Conservation (phyloP, 2,329 filamentous ascomycete genomes). For the Orbilia oligospora region DNA sequence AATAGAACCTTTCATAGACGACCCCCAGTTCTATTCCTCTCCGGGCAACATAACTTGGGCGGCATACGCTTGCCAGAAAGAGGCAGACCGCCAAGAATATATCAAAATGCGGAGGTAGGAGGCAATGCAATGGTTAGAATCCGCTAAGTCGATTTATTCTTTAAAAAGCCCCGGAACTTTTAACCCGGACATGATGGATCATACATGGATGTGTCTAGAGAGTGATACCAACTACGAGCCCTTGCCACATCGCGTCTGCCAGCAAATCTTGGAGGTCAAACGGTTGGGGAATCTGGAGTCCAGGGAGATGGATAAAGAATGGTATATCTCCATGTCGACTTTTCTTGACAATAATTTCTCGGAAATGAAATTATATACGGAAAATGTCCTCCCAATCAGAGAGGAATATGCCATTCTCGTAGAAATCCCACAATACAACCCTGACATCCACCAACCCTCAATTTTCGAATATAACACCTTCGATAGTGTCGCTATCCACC, state of each 20-base stretch:
- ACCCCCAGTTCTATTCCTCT: no score
- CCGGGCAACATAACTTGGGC: no score
- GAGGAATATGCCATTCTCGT: not conserved
- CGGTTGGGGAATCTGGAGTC: not conserved
- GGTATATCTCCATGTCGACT: not conserved
- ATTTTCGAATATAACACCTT: not conserved
- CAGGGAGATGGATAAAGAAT: not conserved
- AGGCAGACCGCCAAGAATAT: no score
- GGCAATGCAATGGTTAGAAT: no score
- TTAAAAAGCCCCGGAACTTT: no score
- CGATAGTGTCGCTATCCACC: not conserved
- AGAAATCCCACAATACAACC: not conserved
- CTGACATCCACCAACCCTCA: not conserved
- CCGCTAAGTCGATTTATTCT: no score
- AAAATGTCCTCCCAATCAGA: not conserved
- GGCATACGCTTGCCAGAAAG: no score
- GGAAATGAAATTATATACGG: not conserved
- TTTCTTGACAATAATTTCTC: not conserved
- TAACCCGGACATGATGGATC: no score
- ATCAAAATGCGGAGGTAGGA: no score
- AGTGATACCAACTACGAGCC: no score
- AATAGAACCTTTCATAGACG: no score
- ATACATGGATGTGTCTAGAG: no score
- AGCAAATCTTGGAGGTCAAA: not conserved
- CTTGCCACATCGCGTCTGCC: not conserved